A percentile compares a stretch with the other conserved stretches of the same genome.
These are phyloP conservation scores for Solanum bulbocastanum DNA, from an alignment of 257 asterid species.

Conservation along the genomic window DNA sequence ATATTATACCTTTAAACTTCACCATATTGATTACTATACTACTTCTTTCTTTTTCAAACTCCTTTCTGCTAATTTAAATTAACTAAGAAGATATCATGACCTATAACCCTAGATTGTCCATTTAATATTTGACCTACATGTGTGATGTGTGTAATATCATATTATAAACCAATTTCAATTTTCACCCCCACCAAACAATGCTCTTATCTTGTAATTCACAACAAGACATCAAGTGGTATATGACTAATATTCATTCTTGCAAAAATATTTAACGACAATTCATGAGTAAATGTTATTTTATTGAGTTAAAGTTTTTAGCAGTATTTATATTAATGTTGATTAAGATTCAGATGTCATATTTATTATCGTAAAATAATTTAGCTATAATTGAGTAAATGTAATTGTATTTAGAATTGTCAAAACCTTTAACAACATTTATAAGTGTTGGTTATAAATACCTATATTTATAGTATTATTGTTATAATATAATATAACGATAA, in stretches of 20 bases:
- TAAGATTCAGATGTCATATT: too few species aligned
- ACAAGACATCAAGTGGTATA: background rate
- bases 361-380: accelerated
- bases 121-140: background rate
- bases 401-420: too few species aligned
- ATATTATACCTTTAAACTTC: constrained; percentile 17
- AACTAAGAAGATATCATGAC: background rate
- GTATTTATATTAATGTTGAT: too few species aligned
- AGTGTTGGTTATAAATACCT: too few species aligned
- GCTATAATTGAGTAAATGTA: too few species aligned
- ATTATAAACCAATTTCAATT: background rate
- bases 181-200: background rate
- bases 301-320: accelerated
- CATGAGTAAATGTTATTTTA: background rate
- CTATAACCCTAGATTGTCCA: background rate
- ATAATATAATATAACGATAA: too few species aligned
- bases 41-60: background rate
- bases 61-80: constrained; percentile 5
- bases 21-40: background rate
- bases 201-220: background rate
- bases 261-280: too few species aligned
- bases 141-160: background rate
- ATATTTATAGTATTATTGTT: too few species aligned
- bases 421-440: accelerated
- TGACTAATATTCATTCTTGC: too few species aligned